phyloP scores from a whole-genome alignment of 345 rosid genomes.

The Dovyalis caffra region DNA sequence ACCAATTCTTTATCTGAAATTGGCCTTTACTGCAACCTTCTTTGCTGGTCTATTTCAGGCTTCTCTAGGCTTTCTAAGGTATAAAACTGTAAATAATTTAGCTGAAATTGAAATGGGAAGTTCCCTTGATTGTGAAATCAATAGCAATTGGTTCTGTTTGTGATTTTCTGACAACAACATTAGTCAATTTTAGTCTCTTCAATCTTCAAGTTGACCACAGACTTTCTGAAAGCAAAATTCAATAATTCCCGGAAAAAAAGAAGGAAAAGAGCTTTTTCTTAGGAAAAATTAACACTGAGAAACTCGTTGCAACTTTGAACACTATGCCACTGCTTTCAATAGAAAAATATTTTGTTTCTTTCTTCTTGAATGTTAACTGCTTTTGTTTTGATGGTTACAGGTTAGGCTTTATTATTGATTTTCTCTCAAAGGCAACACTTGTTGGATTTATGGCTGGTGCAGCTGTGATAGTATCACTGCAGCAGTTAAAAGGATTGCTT shows the following conservation, averaged over 20 bases:
- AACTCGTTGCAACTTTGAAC: background rate
- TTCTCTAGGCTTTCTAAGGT: conserved; percentile 85
- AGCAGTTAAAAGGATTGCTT: conserved; percentile 90
- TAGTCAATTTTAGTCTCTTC: background rate
- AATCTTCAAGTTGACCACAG: background rate
- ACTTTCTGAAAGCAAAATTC: background rate
- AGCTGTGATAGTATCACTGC: conserved; percentile 88
- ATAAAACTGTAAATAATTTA: background rate
- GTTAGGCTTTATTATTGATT: conserved; percentile 93
- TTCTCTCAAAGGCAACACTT: conserved; percentile 92
- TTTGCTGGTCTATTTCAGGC: conserved; percentile 97
- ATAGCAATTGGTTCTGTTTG: background rate
- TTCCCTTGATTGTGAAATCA: background rate
- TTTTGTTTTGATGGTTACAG: conserved; percentile 40
- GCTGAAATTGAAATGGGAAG: background rate
- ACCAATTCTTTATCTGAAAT: conserved; percentile 62
- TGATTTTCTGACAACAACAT: background rate
- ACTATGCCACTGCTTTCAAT: background rate
- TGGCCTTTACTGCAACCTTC: conserved; percentile 96
- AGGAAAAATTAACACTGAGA: background rate
- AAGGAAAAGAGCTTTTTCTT: no score
- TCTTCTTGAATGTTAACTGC: background rate
- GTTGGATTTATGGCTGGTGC: conserved; percentile 98
- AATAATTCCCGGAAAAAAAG: background rate
- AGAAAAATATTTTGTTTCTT: background rate